phyloP scores from a whole-genome alignment of 192 early-diverging fungal genomes.

The Coemansia brasiliensis region DNA sequence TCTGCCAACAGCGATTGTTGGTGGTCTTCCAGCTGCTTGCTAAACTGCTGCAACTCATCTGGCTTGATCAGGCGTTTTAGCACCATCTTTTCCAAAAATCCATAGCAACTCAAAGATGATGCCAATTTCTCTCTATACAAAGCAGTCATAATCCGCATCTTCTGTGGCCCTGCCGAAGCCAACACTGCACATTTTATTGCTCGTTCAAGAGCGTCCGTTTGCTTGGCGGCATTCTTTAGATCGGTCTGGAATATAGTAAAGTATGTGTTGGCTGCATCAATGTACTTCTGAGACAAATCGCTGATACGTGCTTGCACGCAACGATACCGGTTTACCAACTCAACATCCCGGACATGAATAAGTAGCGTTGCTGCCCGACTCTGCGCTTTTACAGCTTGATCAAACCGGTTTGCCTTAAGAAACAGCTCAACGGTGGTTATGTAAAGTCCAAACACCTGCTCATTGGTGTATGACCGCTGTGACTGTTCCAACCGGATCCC shows the following conservation, averaged over 20 bases:
- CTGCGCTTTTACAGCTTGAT: conserved; percentile 78
- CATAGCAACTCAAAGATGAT: conserved; percentile 68
- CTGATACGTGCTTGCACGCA: conserved; percentile 79
- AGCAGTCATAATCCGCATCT: conserved; percentile 82
- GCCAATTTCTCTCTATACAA: conserved; percentile 91
- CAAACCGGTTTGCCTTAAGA: conserved; percentile 81
- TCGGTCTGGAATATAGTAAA: conserved; percentile 78
- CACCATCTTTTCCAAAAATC: conserved; percentile 94
- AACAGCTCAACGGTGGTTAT: conserved; percentile 82
- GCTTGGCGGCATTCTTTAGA: conserved; percentile 63
- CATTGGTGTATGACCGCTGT: conserved; percentile 65
- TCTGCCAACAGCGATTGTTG: conserved; percentile 74
- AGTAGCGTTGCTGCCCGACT: conserved; percentile 79
- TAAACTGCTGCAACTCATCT: conserved; percentile 79
- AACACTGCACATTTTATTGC: conserved; percentile 91
- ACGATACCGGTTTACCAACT: conserved; percentile 68
- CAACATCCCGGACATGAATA: conserved; percentile 54
- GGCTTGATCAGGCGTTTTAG: conserved; percentile 80
- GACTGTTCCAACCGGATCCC: conserved; percentile 90
- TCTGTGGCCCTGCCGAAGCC: conserved; percentile 86
- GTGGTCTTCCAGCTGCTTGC: conserved; percentile 69
- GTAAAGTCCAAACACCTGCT: conserved; percentile 78
- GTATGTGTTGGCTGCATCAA: conserved; percentile 82
- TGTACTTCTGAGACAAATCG: conserved; percentile 83
- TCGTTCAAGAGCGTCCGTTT: conserved; percentile 58